These are phyloP conservation scores for Bathelium albidoporum DNA, from an alignment of 495 filamentous ascomycete species.

Conservation along the genomic window DNA sequence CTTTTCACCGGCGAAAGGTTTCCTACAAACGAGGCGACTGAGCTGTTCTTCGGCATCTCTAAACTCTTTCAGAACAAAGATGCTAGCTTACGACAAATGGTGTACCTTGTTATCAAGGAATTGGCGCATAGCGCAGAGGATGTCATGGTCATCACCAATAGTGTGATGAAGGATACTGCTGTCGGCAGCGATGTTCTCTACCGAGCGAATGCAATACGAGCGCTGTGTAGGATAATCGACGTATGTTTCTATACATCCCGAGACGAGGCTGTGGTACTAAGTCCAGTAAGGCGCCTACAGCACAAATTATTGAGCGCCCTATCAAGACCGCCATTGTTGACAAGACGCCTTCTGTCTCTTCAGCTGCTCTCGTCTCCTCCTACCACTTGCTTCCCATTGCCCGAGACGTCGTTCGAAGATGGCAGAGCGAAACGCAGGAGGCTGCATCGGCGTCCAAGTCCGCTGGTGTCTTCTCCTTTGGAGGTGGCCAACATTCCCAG, in stretches of 20 bases:
- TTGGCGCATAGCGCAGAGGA: slow-evolving; percentile 92
- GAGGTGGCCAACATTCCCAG: slow-evolving; percentile 54
- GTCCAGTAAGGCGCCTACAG: slow-evolving; percentile 66
- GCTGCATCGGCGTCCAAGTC: slow-evolving; percentile 84
- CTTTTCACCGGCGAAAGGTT: slow-evolving; percentile 95
- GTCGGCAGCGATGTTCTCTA: slow-evolving; percentile 93
- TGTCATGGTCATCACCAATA: slow-evolving; percentile 98
- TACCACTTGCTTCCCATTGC: slow-evolving; percentile 97
- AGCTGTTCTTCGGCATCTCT: slow-evolving; percentile 97
- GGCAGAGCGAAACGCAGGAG: slow-evolving; percentile 98
- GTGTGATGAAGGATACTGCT: slow-evolving; percentile 99
- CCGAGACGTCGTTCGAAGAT: slow-evolving; percentile 87
- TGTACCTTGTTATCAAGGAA: slow-evolving; percentile 96
- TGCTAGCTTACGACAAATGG: slow-evolving; percentile 96
- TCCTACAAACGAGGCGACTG: slow-evolving; percentile 92
- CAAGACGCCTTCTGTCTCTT: slow-evolving; percentile 96
- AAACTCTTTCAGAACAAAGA: slow-evolving; percentile 99
- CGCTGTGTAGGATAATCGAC: slow-evolving; percentile 94
- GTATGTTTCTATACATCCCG: slow-evolving; percentile 44
- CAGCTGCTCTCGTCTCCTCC: slow-evolving; percentile 90
- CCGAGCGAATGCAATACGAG: slow-evolving; percentile 91
- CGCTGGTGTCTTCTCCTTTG: slow-evolving; percentile 83
- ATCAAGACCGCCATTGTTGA: slow-evolving; percentile 99
- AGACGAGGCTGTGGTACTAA: slow-evolving; percentile 18
- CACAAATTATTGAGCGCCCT: slow-evolving; percentile 93